A percentile compares a stretch with the other conserved stretches of the same genome.
phyloP scores from a whole-genome alignment of 176 grass and related monocot genomes.

The Tillandsia fasciculata region DNA sequence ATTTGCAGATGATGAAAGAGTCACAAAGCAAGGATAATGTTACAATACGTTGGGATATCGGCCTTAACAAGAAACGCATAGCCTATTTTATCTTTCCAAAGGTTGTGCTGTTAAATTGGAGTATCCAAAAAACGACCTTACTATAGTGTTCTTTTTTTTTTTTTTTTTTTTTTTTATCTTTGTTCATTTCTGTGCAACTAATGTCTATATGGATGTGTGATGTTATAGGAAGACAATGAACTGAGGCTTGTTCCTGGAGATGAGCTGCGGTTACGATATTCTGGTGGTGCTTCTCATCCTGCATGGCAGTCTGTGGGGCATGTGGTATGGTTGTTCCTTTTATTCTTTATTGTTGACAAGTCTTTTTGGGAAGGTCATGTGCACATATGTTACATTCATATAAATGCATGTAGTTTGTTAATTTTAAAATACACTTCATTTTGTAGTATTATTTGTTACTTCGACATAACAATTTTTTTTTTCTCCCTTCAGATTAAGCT shows the following conservation, averaged over 20 bases:
- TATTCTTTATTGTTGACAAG: background rate
- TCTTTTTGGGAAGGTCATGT: background rate
- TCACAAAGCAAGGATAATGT: constrained; percentile 98
- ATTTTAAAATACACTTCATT: too few relatives aligned
- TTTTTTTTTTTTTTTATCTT: background rate
- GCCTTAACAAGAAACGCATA: constrained; percentile 94
- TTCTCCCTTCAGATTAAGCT: constrained; percentile 73
- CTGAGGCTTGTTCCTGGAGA: constrained; percentile 98
- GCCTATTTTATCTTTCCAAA: constrained; percentile 99
- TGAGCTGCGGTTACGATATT: constrained; percentile 89
- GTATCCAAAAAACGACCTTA: background rate
- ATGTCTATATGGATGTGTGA: constrained; percentile 2
- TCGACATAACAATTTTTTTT: background rate
- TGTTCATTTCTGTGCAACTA: background rate
- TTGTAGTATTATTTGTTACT: too few relatives aligned
- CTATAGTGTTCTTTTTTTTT: constrained; percentile 8
- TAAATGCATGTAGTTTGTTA: too few relatives aligned
- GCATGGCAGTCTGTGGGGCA: constrained; percentile 99
- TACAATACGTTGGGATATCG: constrained; percentile 92
- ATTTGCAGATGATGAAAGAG: constrained; percentile 96
- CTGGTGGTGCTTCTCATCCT: constrained; percentile 82
- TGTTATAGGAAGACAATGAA: constrained; percentile 97
- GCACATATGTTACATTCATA: too few relatives aligned
- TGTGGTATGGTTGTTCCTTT: constrained; percentile 53
- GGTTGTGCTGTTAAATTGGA: constrained; percentile 26